Evolutionary conservation across 2,329 filamentous ascomycete species (phyloP).

Genomic region (Penicillium palitans): DNA sequence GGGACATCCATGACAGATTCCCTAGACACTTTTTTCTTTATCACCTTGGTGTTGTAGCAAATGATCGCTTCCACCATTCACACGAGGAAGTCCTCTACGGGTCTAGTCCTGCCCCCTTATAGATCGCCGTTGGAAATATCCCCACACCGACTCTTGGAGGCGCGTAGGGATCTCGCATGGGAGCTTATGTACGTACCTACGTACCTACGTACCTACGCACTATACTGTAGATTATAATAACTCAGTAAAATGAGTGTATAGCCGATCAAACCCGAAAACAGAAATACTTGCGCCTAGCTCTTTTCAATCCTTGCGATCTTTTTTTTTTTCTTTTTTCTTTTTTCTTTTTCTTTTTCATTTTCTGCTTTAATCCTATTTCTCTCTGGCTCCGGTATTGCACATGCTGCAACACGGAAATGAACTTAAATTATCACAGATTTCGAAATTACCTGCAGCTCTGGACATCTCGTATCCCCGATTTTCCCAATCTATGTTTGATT

Average conservation of each 20-base stretch:
- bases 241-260: neutral
- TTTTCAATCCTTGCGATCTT: neutral
- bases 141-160: slow-evolving; percentile 6
- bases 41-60: neutral
- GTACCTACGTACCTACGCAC: no score
- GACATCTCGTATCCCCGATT: neutral
- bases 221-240: neutral
- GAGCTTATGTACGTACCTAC: neutral
- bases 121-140: slow-evolving; percentile 7
- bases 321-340: neutral
- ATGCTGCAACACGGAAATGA: neutral
- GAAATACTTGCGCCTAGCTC: neutral
- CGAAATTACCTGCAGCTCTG: neutral
- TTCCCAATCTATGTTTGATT: neutral
- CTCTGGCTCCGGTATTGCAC: neutral
- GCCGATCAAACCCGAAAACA: neutral
- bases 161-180: neutral
- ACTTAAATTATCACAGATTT: neutral
- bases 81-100: neutral
- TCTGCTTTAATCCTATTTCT: neutral
- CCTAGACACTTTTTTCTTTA: neutral
- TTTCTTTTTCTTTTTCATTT: neutral
- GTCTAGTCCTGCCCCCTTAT: neutral
- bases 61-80: neutral
- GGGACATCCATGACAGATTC: slow-evolving; percentile 2